phyloP scores from a whole-genome alignment of 768 basidiomycete genomes.

The Pleurotus cornucopiae region DNA sequence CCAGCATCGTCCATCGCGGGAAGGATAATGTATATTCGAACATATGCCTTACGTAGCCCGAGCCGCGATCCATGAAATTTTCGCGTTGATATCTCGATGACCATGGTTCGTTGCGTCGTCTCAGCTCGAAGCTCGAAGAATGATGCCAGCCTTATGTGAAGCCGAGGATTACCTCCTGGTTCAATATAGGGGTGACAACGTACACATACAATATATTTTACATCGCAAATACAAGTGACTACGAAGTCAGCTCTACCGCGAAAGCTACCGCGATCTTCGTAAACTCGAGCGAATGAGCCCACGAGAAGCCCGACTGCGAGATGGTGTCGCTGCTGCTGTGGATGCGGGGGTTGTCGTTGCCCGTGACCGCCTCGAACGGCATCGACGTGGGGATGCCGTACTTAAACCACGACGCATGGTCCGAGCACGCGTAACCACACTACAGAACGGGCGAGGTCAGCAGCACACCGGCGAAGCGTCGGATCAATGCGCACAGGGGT shows the following conservation, averaged over 20 bases:
- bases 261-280: conserved; percentile 37
- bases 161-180: conserved; percentile 32
- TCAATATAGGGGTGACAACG: conserved; percentile 30
- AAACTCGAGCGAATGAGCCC: conserved; percentile 60
- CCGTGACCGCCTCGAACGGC: conserved; percentile 20
- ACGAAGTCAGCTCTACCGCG: conserved; percentile 10
- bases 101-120: too few relatives aligned
- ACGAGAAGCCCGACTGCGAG: conserved; percentile 41
- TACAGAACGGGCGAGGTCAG: conserved; percentile 13
- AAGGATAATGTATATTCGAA: too few relatives aligned
- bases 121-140: too few relatives aligned
- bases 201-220: conserved; percentile 6
- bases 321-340: conserved; percentile 40
- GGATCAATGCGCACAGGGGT: conserved; percentile 20
- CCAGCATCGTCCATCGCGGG: too few relatives aligned
- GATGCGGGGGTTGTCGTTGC: conserved; percentile 23
- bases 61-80: too few relatives aligned
- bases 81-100: too few relatives aligned
- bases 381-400: conserved; percentile 51
- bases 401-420: conserved; percentile 62
- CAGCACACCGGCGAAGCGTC: neutral
- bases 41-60: too few relatives aligned
- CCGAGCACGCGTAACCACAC: conserved; percentile 69
- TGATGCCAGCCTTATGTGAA: too few relatives aligned
- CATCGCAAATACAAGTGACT: neutral